A percentile compares a stretch with the other conserved stretches of the same genome.
Conservation (phyloP, 805 yeast species). For the Myxozyma kluyveri region DNA sequence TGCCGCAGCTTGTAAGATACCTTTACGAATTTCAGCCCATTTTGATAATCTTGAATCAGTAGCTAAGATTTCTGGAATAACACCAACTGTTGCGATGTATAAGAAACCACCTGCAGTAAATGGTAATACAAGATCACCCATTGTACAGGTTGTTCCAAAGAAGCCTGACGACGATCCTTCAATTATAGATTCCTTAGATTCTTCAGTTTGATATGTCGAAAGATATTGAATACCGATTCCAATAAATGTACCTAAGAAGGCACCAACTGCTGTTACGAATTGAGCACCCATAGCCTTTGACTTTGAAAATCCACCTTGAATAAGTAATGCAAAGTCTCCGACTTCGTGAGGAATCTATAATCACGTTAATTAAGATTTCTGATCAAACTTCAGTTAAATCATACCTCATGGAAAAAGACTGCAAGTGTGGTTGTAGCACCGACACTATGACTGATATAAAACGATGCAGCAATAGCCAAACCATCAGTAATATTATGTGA, state of each 20-base stretch:
- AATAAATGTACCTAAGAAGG: conserved; percentile 60
- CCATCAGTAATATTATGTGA: conserved; percentile 78
- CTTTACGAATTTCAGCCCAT: conserved; percentile 42
- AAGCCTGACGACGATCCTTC: conserved; percentile 38
- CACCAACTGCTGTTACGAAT: conserved; percentile 62
- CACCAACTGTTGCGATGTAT: conserved; percentile 69
- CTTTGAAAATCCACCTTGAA: conserved; percentile 66
- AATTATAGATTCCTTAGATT: conserved; percentile 7
- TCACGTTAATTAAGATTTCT: no score
- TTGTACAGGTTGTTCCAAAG: conserved; percentile 51
- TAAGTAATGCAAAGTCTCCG: conserved; percentile 72
- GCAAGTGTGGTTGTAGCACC: conserved; percentile 72
- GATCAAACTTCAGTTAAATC: neutral
- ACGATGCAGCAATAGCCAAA: conserved; percentile 67
- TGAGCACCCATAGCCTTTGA: conserved; percentile 66
- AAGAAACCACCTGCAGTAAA: conserved; percentile 66
- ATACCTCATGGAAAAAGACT: conserved; percentile 59
- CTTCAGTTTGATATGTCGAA: conserved; percentile 22
- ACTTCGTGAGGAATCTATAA: conserved; percentile 69
- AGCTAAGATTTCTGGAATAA: conserved; percentile 69
- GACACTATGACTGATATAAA: conserved; percentile 55
- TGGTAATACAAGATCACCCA: conserved; percentile 58
- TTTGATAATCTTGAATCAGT: conserved; percentile 39
- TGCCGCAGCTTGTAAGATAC: conserved; percentile 49
- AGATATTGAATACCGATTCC: conserved; percentile 51